Evolutionary conservation across 441 rosid species (phyloP).

Genomic region (Bruguiera hainesii): DNA sequence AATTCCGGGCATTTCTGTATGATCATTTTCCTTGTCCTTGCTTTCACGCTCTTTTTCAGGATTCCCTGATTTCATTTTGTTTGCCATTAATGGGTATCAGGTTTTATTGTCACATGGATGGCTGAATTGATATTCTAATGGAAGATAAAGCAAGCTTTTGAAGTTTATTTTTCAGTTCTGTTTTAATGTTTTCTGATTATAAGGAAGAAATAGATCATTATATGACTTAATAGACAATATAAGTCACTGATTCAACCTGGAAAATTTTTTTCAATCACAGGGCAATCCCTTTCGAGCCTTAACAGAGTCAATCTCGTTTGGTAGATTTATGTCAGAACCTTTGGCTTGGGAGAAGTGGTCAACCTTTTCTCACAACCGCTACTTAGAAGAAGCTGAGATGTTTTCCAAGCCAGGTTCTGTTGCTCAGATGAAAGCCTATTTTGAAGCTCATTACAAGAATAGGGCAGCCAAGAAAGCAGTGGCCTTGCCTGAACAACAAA

Average conservation of each 20-base stretch:
- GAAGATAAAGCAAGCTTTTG: too few relatives aligned
- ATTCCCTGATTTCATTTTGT: background rate
- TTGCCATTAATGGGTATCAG: slow-evolving; percentile 1
- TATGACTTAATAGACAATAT: background rate
- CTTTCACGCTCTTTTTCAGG: background rate
- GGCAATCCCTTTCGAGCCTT: slow-evolving; percentile 53
- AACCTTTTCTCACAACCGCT: slow-evolving; percentile 82
- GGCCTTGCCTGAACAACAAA: slow-evolving; percentile 37
- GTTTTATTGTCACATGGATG: background rate
- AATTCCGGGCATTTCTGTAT: background rate
- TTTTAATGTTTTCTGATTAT: too few relatives aligned
- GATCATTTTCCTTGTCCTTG: background rate
- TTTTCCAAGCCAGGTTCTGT: slow-evolving; percentile 87
- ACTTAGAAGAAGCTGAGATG: slow-evolving; percentile 87
- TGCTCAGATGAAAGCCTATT: slow-evolving; percentile 86
- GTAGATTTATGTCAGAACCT: slow-evolving; percentile 78
- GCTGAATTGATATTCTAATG: too few relatives aligned
- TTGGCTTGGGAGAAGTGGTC: slow-evolving; percentile 96
- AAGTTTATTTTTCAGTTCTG: too few relatives aligned
- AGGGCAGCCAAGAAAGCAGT: slow-evolving; percentile 65
- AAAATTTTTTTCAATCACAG: slow-evolving; percentile 39
- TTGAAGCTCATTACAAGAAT: slow-evolving; percentile 81
- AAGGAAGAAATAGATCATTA: background rate
- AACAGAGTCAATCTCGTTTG: slow-evolving; percentile 84
- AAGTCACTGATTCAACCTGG: background rate